Evolutionary conservation across 805 yeast species (phyloP).

Genomic region (Hanseniaspora taiwanica): DNA sequence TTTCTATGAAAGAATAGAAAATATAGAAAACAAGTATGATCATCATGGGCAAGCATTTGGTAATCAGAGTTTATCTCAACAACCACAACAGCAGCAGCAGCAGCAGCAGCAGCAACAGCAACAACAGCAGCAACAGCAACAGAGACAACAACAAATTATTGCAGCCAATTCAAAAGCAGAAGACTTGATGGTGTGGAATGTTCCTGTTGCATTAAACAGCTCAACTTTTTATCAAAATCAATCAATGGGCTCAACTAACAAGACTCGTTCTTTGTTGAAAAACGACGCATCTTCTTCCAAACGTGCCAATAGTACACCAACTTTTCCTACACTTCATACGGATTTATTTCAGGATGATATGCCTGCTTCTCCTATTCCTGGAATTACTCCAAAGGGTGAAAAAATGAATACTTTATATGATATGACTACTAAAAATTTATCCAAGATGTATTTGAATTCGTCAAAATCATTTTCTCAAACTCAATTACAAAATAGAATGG

Average conservation of each 20-base stretch:
- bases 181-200: constrained; percentile 35
- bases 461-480: constrained; percentile 24
- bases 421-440: constrained; percentile 26
- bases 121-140: background rate
- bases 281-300: background rate
- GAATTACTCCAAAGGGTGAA: constrained; percentile 15
- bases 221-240: background rate
- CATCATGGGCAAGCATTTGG: constrained; percentile 10
- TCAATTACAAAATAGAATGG: constrained; percentile 24
- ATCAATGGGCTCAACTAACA: background rate
- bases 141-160: background rate
- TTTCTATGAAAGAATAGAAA: constrained; percentile 25
- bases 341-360: no score
- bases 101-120: background rate
- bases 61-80: no score
- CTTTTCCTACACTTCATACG: no score
- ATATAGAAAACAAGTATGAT: constrained; percentile 8
- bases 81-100: background rate
- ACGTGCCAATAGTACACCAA: background rate
- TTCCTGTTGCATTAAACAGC: constrained; percentile 31
- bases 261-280: background rate
- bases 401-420: constrained; percentile 18
- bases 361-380: constrained; percentile 41
- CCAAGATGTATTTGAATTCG: constrained; percentile 29
- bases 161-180: constrained; percentile 30